Evolutionary conservation across 2,329 filamentous ascomycete genomes (phyloP).

Genomic region (Alternaria brassicae): DNA sequence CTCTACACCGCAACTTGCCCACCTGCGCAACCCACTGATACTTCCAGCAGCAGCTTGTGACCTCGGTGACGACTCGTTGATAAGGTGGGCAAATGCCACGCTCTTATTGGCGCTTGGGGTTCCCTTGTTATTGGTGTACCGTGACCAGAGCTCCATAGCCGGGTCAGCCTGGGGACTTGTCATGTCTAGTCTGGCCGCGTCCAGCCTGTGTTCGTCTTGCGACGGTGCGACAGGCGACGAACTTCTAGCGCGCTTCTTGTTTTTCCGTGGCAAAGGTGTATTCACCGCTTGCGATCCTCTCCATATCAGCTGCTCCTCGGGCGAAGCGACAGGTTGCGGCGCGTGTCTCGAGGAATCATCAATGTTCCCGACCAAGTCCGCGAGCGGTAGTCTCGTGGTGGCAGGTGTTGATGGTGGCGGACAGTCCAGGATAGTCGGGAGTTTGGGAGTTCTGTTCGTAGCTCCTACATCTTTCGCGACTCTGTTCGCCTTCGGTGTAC

Average conservation of each 20-base stretch:
- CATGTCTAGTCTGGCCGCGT: conserved; percentile 34
- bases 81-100: conserved; percentile 54
- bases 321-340: conserved; percentile 59
- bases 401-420: conserved; percentile 65
- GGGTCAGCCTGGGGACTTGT: conserved; percentile 58
- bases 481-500: conserved; percentile 33
- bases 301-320: conserved; percentile 68
- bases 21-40: conserved; percentile 56
- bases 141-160: conserved; percentile 56
- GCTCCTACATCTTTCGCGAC: conserved; percentile 22
- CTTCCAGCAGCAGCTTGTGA: conserved; percentile 55
- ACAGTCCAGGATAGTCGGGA: conserved; percentile 33
- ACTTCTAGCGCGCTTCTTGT: conserved; percentile 56
- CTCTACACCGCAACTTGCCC: conserved; percentile 60
- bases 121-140: conserved; percentile 53
- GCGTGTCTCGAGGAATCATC: conserved; percentile 62
- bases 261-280: conserved; percentile 52
- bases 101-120: conserved; percentile 46
- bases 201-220: conserved; percentile 47
- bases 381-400: conserved; percentile 64
- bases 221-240: conserved; percentile 54
- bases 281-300: conserved; percentile 56
- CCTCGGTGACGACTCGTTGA: conserved; percentile 56
- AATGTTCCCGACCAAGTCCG: conserved; percentile 67
- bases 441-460: conserved; percentile 36